These are phyloP conservation scores for Luvunga scandens DNA, from an alignment of 345 rosid genomes.

Conservation along the genomic window DNA sequence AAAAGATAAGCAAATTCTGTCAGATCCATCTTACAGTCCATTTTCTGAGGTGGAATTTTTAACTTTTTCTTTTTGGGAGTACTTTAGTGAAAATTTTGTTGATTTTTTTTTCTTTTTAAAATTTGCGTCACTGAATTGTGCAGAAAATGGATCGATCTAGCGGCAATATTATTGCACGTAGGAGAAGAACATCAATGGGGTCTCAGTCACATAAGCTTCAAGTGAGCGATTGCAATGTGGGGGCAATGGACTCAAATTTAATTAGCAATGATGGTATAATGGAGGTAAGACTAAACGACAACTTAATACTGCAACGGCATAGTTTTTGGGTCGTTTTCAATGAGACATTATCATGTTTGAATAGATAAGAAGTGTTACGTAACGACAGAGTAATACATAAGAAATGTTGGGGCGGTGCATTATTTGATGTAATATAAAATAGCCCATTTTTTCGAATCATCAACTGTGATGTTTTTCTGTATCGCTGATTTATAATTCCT, in stretches of 20 bases:
- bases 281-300: slow-evolving; percentile 41
- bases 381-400: neutral
- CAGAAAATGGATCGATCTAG: slow-evolving; percentile 43
- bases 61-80: neutral
- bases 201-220: slow-evolving; percentile 39
- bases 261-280: slow-evolving; percentile 30
- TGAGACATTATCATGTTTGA: neutral
- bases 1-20: slow-evolving; percentile 21
- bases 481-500: no score
- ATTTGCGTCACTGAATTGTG: slow-evolving; percentile 10
- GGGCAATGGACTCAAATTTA: slow-evolving; percentile 28
- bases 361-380: neutral
- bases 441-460: neutral
- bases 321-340: slow-evolving; percentile 9
- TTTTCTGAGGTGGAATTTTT: slow-evolving; percentile 46
- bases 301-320: neutral
- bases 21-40: slow-evolving; percentile 59
- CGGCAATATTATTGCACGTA: slow-evolving; percentile 22
- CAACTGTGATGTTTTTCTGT: neutral
- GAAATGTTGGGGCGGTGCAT: neutral
- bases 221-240: slow-evolving; percentile 32
- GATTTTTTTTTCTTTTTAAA: neutral
- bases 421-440: neutral
- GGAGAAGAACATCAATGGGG: slow-evolving; percentile 38
- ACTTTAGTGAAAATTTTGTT: neutral